phyloP scores from a whole-genome alignment of 1,284 basidiomycete genomes.

The Pyrrhoderma noxium region DNA sequence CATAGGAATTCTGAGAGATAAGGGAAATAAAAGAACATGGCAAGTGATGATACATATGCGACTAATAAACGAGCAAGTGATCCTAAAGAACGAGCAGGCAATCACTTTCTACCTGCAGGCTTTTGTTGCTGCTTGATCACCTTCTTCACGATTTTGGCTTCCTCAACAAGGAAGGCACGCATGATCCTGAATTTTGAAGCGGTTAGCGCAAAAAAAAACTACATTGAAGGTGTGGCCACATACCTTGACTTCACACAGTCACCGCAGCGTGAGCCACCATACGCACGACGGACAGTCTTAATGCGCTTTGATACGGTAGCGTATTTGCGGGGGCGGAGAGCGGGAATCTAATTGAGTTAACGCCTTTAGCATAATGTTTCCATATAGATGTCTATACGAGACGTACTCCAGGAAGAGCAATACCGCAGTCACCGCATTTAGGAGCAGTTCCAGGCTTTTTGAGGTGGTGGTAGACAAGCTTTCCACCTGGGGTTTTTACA shows the following conservation, averaged over 20 bases:
- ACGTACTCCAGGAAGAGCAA: constrained; percentile 85
- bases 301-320: constrained; percentile 91
- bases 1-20: neutral
- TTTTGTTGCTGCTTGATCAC: constrained; percentile 89
- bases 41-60: constrained; percentile 6
- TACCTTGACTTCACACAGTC: constrained; percentile 89
- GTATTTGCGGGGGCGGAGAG: constrained; percentile 88
- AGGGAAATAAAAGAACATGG: neutral
- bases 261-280: constrained; percentile 93
- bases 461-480: constrained; percentile 86
- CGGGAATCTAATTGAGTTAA: constrained; percentile 63
- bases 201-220: neutral
- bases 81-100: neutral
- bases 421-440: constrained; percentile 97
- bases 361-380: neutral
- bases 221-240: constrained; percentile 26
- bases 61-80: neutral
- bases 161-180: constrained; percentile 98
- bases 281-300: constrained; percentile 91
- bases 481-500: constrained; percentile 95
- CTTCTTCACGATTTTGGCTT: constrained; percentile 99
- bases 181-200: constrained; percentile 64
- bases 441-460: constrained; percentile 83
- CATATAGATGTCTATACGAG: neutral
- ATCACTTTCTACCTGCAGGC: constrained; percentile 23